Conservation (phyloP, 2,329 filamentous ascomycete species). For the Sordariomycetes sp. region DNA sequence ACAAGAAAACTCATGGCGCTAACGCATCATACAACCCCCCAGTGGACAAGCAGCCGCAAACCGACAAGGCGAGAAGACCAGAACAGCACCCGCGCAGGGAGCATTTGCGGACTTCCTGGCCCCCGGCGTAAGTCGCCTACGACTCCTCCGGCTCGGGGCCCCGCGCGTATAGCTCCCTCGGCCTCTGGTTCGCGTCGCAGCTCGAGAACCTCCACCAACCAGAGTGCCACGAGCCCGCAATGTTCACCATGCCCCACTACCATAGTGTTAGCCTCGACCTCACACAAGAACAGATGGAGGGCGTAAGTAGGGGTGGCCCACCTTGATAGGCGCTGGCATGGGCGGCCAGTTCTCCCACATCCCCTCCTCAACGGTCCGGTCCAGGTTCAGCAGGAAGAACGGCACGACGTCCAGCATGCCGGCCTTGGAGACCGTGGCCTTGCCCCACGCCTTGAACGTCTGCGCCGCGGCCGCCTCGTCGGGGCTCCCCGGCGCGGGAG, state of each 20-base stretch:
- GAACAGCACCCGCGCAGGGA: not conserved
- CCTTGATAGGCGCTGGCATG: slow-evolving; percentile 42
- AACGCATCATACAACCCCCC: not conserved
- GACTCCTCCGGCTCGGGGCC: not conserved
- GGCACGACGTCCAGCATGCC: slow-evolving; percentile 46
- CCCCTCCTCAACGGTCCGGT: slow-evolving; percentile 43
- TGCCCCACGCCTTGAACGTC: slow-evolving; percentile 48
- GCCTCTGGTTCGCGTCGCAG: slow-evolving; percentile 38
- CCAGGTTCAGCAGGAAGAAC: slow-evolving; percentile 52
- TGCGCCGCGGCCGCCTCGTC: slow-evolving; percentile 29
- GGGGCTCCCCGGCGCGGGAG: slow-evolving; percentile 30
- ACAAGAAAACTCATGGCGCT: not conserved
- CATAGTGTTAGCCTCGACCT: not conserved
- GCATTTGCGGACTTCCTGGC: not conserved
- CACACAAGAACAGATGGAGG: not conserved
- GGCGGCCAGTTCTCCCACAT: slow-evolving; percentile 51
- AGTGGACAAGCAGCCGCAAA: not conserved
- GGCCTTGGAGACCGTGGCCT: slow-evolving; percentile 48
- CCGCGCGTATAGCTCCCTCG: slow-evolving; percentile 36
- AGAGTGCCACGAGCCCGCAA: slow-evolving; percentile 41
- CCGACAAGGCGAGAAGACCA: not conserved
- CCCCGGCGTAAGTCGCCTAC: not conserved
- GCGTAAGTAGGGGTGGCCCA: not conserved
- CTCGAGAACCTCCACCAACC: slow-evolving; percentile 54
- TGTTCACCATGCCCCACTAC: slow-evolving; percentile 41